Percentiles rank a stretch among this genome's conserved stretches.
phyloP scores from a whole-genome alignment of 106 monocot species.

The Xerophyta viscosa region DNA sequence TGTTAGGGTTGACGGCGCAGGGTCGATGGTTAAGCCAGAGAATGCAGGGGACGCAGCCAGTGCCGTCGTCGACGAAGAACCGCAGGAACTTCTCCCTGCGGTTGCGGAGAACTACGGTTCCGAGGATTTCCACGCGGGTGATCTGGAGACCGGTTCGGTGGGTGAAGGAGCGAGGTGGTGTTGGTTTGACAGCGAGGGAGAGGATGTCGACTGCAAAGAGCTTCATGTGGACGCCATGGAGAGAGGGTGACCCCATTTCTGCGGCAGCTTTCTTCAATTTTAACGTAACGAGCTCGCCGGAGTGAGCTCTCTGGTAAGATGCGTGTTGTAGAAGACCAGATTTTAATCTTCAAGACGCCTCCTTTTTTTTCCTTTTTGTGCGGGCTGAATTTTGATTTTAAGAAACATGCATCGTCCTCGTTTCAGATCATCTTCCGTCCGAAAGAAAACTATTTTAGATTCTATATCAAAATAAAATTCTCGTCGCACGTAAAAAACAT shows the following conservation, averaged over 20 bases:
- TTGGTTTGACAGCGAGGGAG: constrained; percentile 16
- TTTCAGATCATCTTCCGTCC: no score
- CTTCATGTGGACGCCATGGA: constrained; percentile 27
- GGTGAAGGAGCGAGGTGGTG: constrained; percentile 5
- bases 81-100: constrained; percentile 37
- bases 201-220: constrained; percentile 50
- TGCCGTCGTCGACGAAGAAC: constrained; percentile 81
- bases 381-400: no score
- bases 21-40: constrained; percentile 74
- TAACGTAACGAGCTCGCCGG: no score
- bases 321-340: no score
- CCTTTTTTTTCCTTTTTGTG: no score
- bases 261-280: no score
- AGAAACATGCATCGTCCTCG: no score
- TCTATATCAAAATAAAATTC: no score
- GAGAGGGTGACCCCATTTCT: not conserved
- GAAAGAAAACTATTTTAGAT: no score
- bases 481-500: no score
- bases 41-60: constrained; percentile 73
- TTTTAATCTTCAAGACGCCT: no score
- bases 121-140: constrained; percentile 40
- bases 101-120: constrained; percentile 43
- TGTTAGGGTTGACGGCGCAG: not conserved
- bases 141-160: constrained; percentile 12
- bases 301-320: no score